Percentiles rank a stretch among this genome's conserved stretches.
Conservation (phyloP, 2,329 filamentous ascomycete species). For the Penicillium sp. region DNA sequence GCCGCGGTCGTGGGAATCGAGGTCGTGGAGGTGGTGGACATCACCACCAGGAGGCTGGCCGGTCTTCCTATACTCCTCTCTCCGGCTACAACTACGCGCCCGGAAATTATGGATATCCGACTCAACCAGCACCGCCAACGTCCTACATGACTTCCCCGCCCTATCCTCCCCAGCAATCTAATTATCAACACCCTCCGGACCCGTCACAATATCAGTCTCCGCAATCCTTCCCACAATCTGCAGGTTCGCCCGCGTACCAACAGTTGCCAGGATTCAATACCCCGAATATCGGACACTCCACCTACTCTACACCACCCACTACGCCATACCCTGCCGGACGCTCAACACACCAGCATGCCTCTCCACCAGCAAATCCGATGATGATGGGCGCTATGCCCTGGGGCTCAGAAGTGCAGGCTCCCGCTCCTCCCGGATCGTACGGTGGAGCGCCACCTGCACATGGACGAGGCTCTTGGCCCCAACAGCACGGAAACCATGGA, state of each 20-base stretch:
- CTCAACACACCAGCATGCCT: conserved; percentile 23
- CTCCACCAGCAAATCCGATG: conserved; percentile 32
- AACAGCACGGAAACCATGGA: conserved; percentile 23
- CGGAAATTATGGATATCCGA: conserved; percentile 32
- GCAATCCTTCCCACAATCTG: conserved; percentile 27
- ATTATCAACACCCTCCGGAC: conserved; percentile 23
- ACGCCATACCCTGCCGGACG: conserved; percentile 18
- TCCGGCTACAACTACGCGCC: conserved; percentile 28
- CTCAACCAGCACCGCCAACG: conserved; percentile 25
- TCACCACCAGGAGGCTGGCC: conserved; percentile 14
- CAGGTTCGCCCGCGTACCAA: conserved; percentile 26
- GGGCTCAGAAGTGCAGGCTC: conserved; percentile 52
- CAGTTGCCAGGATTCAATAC: conserved; percentile 28
- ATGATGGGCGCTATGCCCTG: conserved; percentile 57
- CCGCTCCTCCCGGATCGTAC: conserved; percentile 49
- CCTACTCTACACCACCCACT: conserved; percentile 20
- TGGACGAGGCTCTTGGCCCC: conserved; percentile 25
- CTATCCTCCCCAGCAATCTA: conserved; percentile 24
- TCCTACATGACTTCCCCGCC: conserved; percentile 27
- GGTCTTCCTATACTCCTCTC: conserved; percentile 23
- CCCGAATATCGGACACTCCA: conserved; percentile 19
- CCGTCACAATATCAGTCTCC: conserved; percentile 21
- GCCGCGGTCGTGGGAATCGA: conserved; percentile 37
- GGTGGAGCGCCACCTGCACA: conserved; percentile 33
- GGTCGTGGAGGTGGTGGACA: conserved; percentile 31